Percentiles rank a stretch among this genome's conserved stretches.
Evolutionary conservation across 495 filamentous ascomycete species (phyloP).

Genomic region (Xylaria castorea): DNA sequence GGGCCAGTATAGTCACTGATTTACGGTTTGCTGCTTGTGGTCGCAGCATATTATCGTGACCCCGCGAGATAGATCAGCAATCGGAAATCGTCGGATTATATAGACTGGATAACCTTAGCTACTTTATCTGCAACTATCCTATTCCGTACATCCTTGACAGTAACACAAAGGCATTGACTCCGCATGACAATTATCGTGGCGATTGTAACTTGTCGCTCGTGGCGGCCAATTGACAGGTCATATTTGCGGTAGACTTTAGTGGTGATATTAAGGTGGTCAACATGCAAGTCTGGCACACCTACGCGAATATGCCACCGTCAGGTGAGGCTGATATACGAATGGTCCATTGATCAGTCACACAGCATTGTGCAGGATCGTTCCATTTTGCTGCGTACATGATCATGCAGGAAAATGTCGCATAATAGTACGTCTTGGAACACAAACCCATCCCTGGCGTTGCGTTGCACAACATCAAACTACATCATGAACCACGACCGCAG

Average conservation of each 20-base stretch:
- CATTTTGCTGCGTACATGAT: neutral
- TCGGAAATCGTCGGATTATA: neutral
- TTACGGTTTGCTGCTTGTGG: neutral
- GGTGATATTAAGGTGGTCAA: neutral
- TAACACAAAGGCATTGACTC: slow-evolving; percentile 1
- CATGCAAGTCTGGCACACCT: neutral
- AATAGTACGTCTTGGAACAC: neutral
- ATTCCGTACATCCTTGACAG: neutral
- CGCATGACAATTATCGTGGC: slow-evolving; percentile 8
- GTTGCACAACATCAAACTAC: neutral
- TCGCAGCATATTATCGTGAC: neutral
- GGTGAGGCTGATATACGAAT: neutral
- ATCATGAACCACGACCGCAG: neutral
- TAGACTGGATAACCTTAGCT: neutral
- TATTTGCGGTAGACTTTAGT: neutral
- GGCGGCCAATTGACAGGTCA: neutral
- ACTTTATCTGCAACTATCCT: neutral
- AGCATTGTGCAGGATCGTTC: neutral
- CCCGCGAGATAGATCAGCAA: neutral
- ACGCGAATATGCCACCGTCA: neutral
- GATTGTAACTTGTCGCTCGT: neutral
- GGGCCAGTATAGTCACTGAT: neutral
- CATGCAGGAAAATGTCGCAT: neutral
- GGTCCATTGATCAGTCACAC: neutral
- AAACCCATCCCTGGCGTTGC: neutral